Conservation (phyloP, 2,329 filamentous ascomycete genomes). For the Didymella arachidicola region DNA sequence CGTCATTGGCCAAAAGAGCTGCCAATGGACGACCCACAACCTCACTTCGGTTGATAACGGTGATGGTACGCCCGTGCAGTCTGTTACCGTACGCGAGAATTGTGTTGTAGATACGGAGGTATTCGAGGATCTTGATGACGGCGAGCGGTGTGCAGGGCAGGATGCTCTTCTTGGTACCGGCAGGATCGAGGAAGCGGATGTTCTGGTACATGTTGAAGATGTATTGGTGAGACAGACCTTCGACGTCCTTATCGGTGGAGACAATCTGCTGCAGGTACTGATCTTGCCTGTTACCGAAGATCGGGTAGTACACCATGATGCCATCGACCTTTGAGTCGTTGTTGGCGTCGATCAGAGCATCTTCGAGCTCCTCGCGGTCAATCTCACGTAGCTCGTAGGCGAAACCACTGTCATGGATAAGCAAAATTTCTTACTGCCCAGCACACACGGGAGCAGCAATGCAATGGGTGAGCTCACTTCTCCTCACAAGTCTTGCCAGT, state of each 20-base stretch:
- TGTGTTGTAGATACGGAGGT: constrained; percentile 95
- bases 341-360: constrained; percentile 86
- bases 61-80: constrained; percentile 91
- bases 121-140: constrained; percentile 95
- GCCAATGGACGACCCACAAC: constrained; percentile 94
- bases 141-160: constrained; percentile 95
- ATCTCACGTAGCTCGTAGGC: constrained; percentile 84
- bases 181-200: constrained; percentile 87
- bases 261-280: constrained; percentile 96
- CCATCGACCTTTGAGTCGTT: constrained; percentile 77
- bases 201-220: constrained; percentile 99
- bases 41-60: constrained; percentile 94
- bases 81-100: constrained; percentile 93
- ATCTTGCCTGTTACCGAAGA: constrained; percentile 90
- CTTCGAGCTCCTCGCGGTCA: constrained; percentile 87
- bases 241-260: constrained; percentile 88
- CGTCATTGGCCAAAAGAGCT: constrained; percentile 93
- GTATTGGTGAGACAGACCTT: constrained; percentile 91
- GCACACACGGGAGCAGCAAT: constrained; percentile 9
- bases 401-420: constrained; percentile 72
- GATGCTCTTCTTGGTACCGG: constrained; percentile 84
- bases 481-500: constrained; percentile 95
- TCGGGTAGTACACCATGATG: constrained; percentile 98
- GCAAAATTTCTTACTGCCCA: constrained; percentile 7
- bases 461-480: constrained; percentile 71